Evolutionary conservation across 2,329 filamentous ascomycete genomes (phyloP), one percentile per base, ranked within the genome.

Genomic region (Fusarium bulbicola): DNA sequence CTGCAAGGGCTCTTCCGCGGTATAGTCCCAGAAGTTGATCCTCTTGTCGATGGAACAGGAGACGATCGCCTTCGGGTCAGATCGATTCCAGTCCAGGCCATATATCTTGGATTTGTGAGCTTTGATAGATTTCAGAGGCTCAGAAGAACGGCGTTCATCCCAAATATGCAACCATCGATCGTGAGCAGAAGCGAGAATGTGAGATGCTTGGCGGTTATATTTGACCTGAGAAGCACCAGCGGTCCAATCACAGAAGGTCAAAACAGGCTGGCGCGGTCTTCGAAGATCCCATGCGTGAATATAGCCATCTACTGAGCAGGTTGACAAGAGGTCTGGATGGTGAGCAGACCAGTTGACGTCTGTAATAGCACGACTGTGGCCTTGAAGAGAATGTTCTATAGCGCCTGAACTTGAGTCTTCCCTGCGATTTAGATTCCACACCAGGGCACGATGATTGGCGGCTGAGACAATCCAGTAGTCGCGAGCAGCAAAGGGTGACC

Each of bases 331-430:
- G 79, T 98, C 95, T 0, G 95, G 94, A 79, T 98, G 93, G 76
- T 97, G 94, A 10, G 95, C 95, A 0, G 94, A 97, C 81, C 97
- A 98, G 81, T 98, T 98, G 81, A 98, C 95, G 80, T 98, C 95
- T 13, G 95, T 98, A 75, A 98, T 98, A 70, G 95, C 95, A 74
- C 95, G 89, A 50, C 90, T 93, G 81, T 85, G 95, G 5, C 92
- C 94, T 77, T 97, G 93, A 20, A 98, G 87, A 18, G 94, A 95
- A 81, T 95, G 93, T 81, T 98, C 94, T 71, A 98, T 95, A 45
- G 91, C 89, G 6, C 90, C 90, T 12, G 88, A 86, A 32, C 85
- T 84, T 0, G 92, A 93, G 76, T 95, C 93, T 75, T 94, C 92
- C 67, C 90, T 88, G 80, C 94, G 88, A 74, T 92, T 94, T 68